A percentile compares a stretch with the other conserved stretches of the same genome.
These are phyloP conservation scores for Auriscalpium vulgare DNA, from an alignment of 768 basidiomycete genomes.

Conservation along the genomic window DNA sequence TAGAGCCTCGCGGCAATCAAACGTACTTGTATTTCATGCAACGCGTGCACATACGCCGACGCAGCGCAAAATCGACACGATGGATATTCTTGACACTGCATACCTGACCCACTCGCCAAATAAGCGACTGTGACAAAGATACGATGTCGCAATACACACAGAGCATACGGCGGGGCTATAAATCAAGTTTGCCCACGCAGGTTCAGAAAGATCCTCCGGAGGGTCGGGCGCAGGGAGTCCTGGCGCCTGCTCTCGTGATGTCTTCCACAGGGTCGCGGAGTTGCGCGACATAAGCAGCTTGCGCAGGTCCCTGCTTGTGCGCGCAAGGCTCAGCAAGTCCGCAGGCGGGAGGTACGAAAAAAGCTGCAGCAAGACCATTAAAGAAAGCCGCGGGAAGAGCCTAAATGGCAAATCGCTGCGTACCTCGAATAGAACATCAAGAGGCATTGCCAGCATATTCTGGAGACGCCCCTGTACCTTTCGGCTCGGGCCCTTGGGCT, in stretches of 20 bases:
- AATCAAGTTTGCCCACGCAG: constrained; percentile 11
- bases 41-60: constrained; percentile 6
- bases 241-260: constrained; percentile 1
- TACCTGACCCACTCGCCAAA: not conserved
- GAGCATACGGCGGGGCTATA: constrained; percentile 11
- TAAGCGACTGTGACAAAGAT: not conserved
- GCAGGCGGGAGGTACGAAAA: constrained; percentile 5
- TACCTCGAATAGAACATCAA: constrained; percentile 12
- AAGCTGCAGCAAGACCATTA: not conserved
- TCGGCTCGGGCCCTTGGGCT: not conserved
- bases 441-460: constrained; percentile 8
- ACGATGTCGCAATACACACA: not conserved
- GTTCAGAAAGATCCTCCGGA: constrained; percentile 15
- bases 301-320: constrained; percentile 12
- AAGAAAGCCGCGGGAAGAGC: not conserved
- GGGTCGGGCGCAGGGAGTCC: constrained; percentile 3
- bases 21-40: constrained; percentile 10
- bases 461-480: constrained; percentile 9
- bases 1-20: not conserved
- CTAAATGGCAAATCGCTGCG: not conserved
- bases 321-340: constrained; percentile 10
- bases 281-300: constrained; percentile 13
- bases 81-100: constrained; percentile 9
- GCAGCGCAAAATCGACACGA: constrained; percentile 11
- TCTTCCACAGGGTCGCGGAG: constrained; percentile 8